Base-by-base conservation (phyloP, 208 protist species). In the Leishmania tarentolae region DNA sequence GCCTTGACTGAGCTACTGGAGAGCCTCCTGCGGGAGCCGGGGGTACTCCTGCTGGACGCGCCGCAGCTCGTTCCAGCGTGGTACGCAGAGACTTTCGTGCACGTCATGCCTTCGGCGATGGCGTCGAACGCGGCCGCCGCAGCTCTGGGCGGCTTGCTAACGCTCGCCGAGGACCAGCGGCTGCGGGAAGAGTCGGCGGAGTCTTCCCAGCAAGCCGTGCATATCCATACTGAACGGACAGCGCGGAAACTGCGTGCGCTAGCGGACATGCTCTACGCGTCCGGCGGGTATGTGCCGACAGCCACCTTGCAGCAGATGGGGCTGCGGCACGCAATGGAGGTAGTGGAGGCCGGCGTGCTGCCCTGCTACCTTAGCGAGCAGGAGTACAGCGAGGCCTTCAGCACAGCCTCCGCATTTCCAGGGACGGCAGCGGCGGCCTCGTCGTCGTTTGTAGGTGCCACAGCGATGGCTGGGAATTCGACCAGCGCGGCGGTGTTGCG, bases 291-390 rank as follows among this genome's bases (percentile, higher is more conserved):
- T 80, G 59, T 95, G 66, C 72, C 79, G 37, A 7, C 83, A 24
- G 57, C 77, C 3, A 83, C 83, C 75, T 88, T 95, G 72, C 88
- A 90, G 78, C 88, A 85, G n/a, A 59, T 83, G 13, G 84, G 84
- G 42, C 78, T 92, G 59, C 90, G 92, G 28, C 90, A 90, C 74
- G 75, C 83, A 8, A 73, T 88, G 79, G 92, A 95, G 76, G 87
- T 95, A 37, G 73, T 95, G 31, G 76, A 88, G 24, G 70, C 78
- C 9, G 92, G 90, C 35, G 76, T 95, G 42, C 83, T 95, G 78
- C 82, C 82, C 8, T 82, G 78, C 73, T 86, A 82, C 68, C 17
- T 46, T 24, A 82, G 65, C 56, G 73, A 80, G 52, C 35, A 46
- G 17, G 82, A 86, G 74, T 40, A 57, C 44, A 75, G 74, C 17